Conservation (phyloP, 2,329 filamentous ascomycete species). For the Emergomyces orientalis region DNA sequence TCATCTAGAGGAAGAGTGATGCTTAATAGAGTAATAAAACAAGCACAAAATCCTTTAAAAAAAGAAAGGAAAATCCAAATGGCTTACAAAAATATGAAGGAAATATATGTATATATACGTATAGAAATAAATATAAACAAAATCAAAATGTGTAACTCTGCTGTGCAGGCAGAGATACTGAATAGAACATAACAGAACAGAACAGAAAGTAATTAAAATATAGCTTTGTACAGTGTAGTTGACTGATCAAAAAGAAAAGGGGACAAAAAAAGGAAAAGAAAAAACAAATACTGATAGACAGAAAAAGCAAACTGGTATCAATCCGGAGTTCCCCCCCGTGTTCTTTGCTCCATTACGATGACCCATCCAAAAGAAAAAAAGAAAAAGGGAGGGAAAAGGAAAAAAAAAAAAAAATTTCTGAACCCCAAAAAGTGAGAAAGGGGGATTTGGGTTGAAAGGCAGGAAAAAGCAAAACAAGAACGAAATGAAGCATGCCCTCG, state of each 20-base stretch:
- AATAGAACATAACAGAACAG: not conserved
- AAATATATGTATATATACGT: no score
- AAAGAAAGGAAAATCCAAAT: not conserved
- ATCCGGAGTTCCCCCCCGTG: not conserved
- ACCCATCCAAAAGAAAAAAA: not conserved
- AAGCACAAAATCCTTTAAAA: not conserved
- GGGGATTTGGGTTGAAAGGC: not conserved
- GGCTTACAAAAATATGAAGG: conserved; percentile 3
- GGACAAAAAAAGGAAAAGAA: not conserved
- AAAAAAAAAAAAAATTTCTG: not conserved
- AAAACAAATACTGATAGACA: conserved; percentile 8
- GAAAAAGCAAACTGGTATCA: conserved; percentile 16
- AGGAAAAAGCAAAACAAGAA: not conserved
- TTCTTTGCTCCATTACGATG: conserved; percentile 2
- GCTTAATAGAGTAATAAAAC: conserved; percentile 7
- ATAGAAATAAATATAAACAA: not conserved
- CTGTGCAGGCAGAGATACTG: not conserved
- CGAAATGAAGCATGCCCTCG: not conserved
- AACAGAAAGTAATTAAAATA: not conserved
- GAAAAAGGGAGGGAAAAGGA: no score
- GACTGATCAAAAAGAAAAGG: not conserved
- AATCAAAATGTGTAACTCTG: not conserved
- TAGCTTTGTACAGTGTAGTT: not conserved
- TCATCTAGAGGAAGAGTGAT: no score
- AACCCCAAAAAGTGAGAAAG: not conserved